Conservation (phyloP, 2,329 filamentous ascomycete genomes). For the Gyromitra esculenta region DNA sequence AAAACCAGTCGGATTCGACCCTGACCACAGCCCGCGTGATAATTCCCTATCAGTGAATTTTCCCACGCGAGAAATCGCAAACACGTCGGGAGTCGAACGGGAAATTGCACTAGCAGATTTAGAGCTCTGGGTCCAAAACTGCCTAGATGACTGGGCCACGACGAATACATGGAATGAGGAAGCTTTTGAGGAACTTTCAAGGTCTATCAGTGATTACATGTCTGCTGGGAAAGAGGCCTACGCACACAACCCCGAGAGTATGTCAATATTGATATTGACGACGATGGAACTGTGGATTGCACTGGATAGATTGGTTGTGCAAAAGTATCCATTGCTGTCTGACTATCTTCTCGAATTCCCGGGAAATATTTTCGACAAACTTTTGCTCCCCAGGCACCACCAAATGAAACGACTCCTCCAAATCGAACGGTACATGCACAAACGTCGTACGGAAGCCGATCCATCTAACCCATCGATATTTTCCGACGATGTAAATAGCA, state of each 20-base stretch:
- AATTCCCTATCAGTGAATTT: not conserved
- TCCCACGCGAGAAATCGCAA: not conserved
- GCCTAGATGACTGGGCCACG: slow-evolving; percentile 62
- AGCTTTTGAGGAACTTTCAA: slow-evolving; percentile 58
- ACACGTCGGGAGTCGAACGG: too few species aligned
- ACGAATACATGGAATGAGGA: slow-evolving; percentile 52
- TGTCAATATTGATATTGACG: slow-evolving; percentile 68
- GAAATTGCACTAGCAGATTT: slow-evolving; percentile 58
- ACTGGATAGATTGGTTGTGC: slow-evolving; percentile 64
- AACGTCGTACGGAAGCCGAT: slow-evolving; percentile 57
- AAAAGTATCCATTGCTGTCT: slow-evolving; percentile 61
- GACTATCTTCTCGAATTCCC: slow-evolving; percentile 65
- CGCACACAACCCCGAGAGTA: slow-evolving; percentile 61
- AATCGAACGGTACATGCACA: slow-evolving; percentile 64
- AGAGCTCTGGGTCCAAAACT: slow-evolving; percentile 65
- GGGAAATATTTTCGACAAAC: slow-evolving; percentile 60
- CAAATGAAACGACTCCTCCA: slow-evolving; percentile 64
- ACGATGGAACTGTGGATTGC: slow-evolving; percentile 70
- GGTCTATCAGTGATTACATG: slow-evolving; percentile 60
- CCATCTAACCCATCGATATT: slow-evolving; percentile 60
- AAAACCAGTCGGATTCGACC: not conserved
- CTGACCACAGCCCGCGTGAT: not conserved
- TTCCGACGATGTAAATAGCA: slow-evolving; percentile 58
- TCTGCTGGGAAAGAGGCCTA: slow-evolving; percentile 59
- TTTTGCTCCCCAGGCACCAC: slow-evolving; percentile 62